phyloP scores from a whole-genome alignment of 352 stramenopile species.

The Peronospora belbahrii region DNA sequence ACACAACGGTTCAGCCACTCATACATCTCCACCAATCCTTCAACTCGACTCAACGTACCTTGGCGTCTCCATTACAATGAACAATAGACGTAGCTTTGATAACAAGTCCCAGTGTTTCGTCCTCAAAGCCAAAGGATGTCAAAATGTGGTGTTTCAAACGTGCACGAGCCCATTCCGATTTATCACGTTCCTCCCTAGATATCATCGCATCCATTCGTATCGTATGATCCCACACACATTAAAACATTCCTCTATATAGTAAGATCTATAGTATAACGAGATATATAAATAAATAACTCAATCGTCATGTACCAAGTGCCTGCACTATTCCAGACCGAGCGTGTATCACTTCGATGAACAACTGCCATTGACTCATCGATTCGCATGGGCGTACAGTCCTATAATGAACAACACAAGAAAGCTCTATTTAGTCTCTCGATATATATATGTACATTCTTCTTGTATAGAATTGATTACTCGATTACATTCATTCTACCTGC shows the following conservation, averaged over 20 bases:
- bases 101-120: constrained; percentile 35
- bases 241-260: no score
- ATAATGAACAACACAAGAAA: no score
- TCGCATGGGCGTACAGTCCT: constrained; percentile 74
- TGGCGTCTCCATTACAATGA: constrained; percentile 68
- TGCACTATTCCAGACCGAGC: constrained; percentile 74
- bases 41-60: constrained; percentile 30
- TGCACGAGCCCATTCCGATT: constrained; percentile 71
- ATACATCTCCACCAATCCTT: neutral
- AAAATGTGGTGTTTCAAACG: constrained; percentile 67
- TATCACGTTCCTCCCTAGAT: constrained; percentile 77
- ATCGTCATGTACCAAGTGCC: constrained; percentile 60
- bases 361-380: constrained; percentile 36
- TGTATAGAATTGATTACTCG: no score
- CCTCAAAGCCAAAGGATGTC: constrained; percentile 46
- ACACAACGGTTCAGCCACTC: constrained; percentile 3
- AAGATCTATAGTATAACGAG: no score
- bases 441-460: no score
- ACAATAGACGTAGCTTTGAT: constrained; percentile 61
- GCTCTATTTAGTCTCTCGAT: no score
- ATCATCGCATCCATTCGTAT: neutral
- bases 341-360: constrained; percentile 24
- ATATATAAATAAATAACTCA: no score
- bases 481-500: no score
- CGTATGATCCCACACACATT: no score